phyloP scores from a whole-genome alignment of 495 filamentous ascomycete species.

The Bacidia gigantensis region DNA sequence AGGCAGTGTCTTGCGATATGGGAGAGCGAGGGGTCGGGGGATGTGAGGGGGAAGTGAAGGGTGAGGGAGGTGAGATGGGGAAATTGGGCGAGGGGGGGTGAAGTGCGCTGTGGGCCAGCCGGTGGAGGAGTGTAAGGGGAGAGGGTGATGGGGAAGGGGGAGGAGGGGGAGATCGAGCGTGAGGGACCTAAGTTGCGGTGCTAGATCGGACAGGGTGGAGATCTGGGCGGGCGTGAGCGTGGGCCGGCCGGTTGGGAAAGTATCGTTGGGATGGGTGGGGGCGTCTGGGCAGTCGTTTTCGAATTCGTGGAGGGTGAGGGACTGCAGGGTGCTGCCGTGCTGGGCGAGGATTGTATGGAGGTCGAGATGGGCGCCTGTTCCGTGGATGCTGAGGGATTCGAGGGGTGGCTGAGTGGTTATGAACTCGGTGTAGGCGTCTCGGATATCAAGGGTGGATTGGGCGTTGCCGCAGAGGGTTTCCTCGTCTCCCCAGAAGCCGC shows the following conservation, averaged over 20 bases:
- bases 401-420: neutral
- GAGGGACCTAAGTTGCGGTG: neutral
- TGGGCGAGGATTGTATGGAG: neutral
- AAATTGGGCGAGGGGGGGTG: neutral
- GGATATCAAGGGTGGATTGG: neutral
- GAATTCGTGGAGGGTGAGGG: neutral
- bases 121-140: neutral
- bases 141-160: no score
- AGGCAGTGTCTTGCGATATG: neutral
- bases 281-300: neutral
- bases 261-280: neutral
- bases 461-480: neutral
- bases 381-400: neutral
- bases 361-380: neutral
- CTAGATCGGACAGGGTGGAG: neutral
- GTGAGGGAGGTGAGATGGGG: neutral
- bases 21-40: neutral
- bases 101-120: neutral
- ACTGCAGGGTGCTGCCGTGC: neutral
- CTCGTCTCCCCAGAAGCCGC: neutral
- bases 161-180: neutral
- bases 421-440: neutral
- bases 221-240: neutral
- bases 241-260: neutral
- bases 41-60: neutral